phyloP scores from a whole-genome alignment of 1,139 yeast species.

The Candida pseudoviswanathii region DNA sequence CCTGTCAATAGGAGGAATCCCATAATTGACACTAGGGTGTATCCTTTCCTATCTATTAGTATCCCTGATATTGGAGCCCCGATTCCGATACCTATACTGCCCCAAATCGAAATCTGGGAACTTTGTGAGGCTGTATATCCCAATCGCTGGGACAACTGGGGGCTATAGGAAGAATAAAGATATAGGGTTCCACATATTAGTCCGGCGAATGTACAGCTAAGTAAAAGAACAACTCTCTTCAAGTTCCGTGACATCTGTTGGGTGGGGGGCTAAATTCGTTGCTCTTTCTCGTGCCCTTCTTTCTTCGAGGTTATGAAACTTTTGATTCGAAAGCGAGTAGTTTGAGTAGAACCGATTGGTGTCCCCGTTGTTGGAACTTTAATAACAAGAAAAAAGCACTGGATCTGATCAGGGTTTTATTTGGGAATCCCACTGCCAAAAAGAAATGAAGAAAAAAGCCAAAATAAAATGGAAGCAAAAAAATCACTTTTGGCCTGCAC shows the following conservation, averaged over 20 bases:
- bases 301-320: background rate
- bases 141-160: constrained; percentile 58
- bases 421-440: background rate
- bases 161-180: constrained; percentile 62
- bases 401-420: no score
- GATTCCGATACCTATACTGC: constrained; percentile 59
- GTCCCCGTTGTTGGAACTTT: no score
- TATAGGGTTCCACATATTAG: constrained; percentile 64
- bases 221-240: constrained; percentile 37
- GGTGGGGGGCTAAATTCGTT: background rate
- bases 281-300: background rate
- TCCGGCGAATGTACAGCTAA: constrained; percentile 53
- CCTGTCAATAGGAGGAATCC: constrained; percentile 47
- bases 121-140: constrained; percentile 56
- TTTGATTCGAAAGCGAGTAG: background rate
- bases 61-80: constrained; percentile 61
- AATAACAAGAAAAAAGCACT: no score
- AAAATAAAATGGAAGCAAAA: background rate
- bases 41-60: constrained; percentile 58
- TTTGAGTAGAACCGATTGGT: no score
- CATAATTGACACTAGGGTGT: constrained; percentile 40
- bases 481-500: no score
- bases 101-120: constrained; percentile 58
- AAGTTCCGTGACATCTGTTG: constrained; percentile 26
- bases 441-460: background rate